phyloP scores from a whole-genome alignment of 768 basidiomycete genomes.

The Rhizopogon vinicolor region DNA sequence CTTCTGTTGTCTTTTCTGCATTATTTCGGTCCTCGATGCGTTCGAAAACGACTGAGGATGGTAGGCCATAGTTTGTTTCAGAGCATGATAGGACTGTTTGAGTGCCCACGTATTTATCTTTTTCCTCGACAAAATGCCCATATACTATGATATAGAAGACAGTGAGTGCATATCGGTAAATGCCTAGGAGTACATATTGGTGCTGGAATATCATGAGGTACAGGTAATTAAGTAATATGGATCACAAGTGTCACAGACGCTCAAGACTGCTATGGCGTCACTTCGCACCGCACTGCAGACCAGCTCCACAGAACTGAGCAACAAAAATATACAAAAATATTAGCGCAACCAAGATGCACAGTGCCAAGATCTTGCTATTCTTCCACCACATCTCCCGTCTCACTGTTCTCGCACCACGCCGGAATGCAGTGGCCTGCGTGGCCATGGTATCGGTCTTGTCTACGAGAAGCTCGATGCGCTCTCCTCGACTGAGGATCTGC shows the following conservation, averaged over 20 bases:
- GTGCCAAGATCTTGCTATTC: conserved; percentile 62
- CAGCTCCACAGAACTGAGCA: conserved; percentile 88
- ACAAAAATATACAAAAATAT: conserved; percentile 76
- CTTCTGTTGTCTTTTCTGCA: no score
- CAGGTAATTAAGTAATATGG: not conserved
- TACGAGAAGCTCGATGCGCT: conserved; percentile 91
- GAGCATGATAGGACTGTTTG: no score
- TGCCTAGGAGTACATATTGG: not conserved
- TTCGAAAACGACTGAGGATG: no score
- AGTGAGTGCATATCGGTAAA: not conserved
- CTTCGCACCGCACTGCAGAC: conserved; percentile 53
- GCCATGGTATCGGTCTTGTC: conserved; percentile 98
- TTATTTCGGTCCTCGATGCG: no score
- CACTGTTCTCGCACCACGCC: conserved; percentile 80
- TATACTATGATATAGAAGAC: no score
- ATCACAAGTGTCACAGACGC: not conserved
- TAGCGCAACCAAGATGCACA: conserved; percentile 68
- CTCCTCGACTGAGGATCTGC: conserved; percentile 90
- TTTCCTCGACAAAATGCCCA: no score
- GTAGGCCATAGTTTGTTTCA: no score
- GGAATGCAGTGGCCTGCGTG: conserved; percentile 89
- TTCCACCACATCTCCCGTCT: conserved; percentile 90
- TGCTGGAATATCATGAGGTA: not conserved
- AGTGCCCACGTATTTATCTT: no score
- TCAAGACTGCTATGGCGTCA: not conserved